Evolutionary conservation across 2,329 filamentous ascomycete genomes (phyloP), one percentile per base, ranked within the genome.

Genomic region (Graphilbum ipis-grandicollis): DNA sequence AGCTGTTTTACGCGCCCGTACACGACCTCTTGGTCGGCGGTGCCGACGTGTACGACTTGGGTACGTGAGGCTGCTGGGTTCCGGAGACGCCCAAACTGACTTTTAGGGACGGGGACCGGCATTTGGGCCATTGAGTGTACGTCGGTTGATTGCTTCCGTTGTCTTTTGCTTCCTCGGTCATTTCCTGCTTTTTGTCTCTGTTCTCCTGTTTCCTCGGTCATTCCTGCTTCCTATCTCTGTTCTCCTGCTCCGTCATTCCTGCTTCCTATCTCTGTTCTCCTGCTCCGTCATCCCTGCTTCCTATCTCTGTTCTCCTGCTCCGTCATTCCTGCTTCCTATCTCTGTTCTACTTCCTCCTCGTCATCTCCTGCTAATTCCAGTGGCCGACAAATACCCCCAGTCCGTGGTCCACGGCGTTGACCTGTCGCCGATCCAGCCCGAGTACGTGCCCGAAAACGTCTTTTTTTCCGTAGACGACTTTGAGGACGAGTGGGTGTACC

Each of bases 391-490:
- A 23, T 68, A 62, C 38, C 59, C 60, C 5, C 52, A 56, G 2
- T 49, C 60, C 0, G 49, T 48, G 22, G 60, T 68, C 32, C 58
- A 59, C 30, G 64, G 63, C 41, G 57, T 65, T 49, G 65, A 68
- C 42, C 50, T 68, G 3, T 68, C 65, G 1, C 64, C 63, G 1
- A 68, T 68, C 30, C 65, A 68, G 35, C 64, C 65, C 0, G 59
- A 59, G 34, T 64, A 59, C 47, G 62, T 68, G 0, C 64, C 64
- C 2, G 55, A 60, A 36, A 68, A 68, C 38, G 60, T 63, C n/a
- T 54, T 58, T 19, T 68, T 68, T 42, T 56, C 63, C 19, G 59
- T 68, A 29, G 64, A 66, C 46, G 65, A 68, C 44, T 61, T 68
- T 36, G 65, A 68, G 41, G 61, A 60, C 15, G 63, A 65, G 14